Base-by-base conservation (phyloP, 306 rosid species). In the Leucaena leucocephala region DNA sequence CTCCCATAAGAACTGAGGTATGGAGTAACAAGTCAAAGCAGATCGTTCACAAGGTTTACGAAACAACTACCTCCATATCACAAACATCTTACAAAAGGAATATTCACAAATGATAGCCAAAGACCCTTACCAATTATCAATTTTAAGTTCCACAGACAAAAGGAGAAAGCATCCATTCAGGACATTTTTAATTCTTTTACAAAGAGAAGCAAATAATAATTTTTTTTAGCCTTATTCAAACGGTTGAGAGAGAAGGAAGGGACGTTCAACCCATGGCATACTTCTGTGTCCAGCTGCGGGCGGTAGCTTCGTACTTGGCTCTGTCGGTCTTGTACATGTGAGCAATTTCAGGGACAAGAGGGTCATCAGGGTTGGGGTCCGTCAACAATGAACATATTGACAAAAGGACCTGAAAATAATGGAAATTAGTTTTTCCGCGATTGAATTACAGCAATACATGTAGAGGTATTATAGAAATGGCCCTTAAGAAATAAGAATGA, bases 221-320 rank as follows among this genome's bases (percentile, higher is more conserved):
- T 22, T 27, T 52, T 61, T 75, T 73, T 16, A 67, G 65, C 71
- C 48, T 63, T 78, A 72, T 49, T 68, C 42, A 61, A 74, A 77
- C 78, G 27, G 82, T 80, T 34, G 61, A 34, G 27, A 34, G 27
- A 54, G 9, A 42, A 9, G 55, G 55, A 55, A 43, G 43, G n/a
- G 17, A 48, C 52, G 42, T 36, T 92, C 87, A 93, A 72, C 97
- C 93, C 97, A 90, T 91, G 72, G 97, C 91, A 64, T 93, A 93
- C 88, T 91, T 93, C 80, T 91, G 95, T 8, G 97, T 86, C 97
- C 98, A 93, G 83, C 95, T 91, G 87, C 95, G 98, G 71, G 98
- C 95, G n/a, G 97, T 93, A n/a, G 93, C 72, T 81, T 93, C 98
- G 65, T 91, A 93, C 82, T 91, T 93, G 57, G 84, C 83, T 82